Evolutionary conservation across 2,329 filamentous ascomycete species (phyloP).

Genomic region (Aspergillus japonicus): DNA sequence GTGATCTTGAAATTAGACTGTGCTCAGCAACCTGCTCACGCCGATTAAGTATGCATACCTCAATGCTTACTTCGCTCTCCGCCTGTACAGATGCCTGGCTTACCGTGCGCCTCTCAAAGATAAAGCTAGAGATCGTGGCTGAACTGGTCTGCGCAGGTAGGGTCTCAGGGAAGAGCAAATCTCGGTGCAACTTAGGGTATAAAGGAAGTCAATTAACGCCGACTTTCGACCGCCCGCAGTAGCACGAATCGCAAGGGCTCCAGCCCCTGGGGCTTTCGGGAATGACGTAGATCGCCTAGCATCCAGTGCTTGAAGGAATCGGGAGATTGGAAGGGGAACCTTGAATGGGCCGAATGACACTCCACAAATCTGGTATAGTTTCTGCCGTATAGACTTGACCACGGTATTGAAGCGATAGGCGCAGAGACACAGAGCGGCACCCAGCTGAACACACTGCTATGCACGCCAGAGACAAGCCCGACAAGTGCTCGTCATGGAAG

Average conservation of each 20-base stretch:
- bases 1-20: not conserved
- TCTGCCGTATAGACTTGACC: not conserved
- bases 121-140: not conserved
- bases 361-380: constrained; percentile 1
- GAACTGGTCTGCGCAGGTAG: constrained; percentile 4
- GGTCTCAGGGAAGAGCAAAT: not conserved
- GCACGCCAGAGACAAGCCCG: not conserved
- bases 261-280: not conserved
- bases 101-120: not conserved
- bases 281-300: constrained; percentile 3
- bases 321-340: not conserved
- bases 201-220: not conserved
- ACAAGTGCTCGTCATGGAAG: not conserved
- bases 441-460: not conserved
- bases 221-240: not conserved
- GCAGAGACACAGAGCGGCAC: not conserved
- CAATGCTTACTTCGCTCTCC: not conserved
- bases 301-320: not conserved
- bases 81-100: not conserved
- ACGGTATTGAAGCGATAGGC: constrained; percentile 2
- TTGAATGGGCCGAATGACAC: not conserved
- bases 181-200: not conserved
- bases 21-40: not conserved
- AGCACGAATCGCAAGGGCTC: not conserved
- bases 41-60: too few species aligned